Evolutionary conservation across 805 yeast species (phyloP).

Genomic region (Kurtzmaniella cleridarum): DNA sequence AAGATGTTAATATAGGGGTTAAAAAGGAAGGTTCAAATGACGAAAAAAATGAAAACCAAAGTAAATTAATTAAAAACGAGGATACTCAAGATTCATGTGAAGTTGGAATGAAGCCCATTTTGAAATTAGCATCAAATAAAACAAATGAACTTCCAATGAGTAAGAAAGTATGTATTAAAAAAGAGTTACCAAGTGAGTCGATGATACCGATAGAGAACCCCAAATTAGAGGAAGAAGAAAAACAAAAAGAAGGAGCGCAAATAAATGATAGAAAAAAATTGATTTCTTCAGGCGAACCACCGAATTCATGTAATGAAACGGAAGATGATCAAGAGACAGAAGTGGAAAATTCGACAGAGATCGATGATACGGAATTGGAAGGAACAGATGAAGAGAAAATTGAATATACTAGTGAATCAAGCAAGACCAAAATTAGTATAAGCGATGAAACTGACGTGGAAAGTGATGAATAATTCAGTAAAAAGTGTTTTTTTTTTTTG

Average conservation of each 20-base stretch:
- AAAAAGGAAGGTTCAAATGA: too few species aligned
- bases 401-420: conserved; percentile 7
- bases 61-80: too few species aligned
- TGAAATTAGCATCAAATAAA: too few species aligned
- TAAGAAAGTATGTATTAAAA: too few species aligned
- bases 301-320: conserved; percentile 7
- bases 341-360: background rate
- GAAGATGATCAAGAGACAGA: conserved; percentile 3
- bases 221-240: conserved; percentile 9
- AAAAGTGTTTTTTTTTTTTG: too few species aligned
- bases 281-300: conserved; percentile 9
- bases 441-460: conserved; percentile 4
- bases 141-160: too few species aligned
- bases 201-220: conserved; percentile 1
- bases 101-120: too few species aligned
- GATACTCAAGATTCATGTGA: too few species aligned
- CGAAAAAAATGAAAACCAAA: too few species aligned
- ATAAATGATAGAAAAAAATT: conserved; percentile 1
- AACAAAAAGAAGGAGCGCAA: background rate
- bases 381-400: conserved; percentile 7
- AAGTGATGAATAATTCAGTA: conserved; percentile 4
- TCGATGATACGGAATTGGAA: conserved; percentile 5
- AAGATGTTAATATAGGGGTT: too few species aligned
- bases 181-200: conserved; percentile 8
- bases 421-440: conserved; percentile 4